phyloP scores from a whole-genome alignment of 306 rosid genomes.

The Rosa rugosa region DNA sequence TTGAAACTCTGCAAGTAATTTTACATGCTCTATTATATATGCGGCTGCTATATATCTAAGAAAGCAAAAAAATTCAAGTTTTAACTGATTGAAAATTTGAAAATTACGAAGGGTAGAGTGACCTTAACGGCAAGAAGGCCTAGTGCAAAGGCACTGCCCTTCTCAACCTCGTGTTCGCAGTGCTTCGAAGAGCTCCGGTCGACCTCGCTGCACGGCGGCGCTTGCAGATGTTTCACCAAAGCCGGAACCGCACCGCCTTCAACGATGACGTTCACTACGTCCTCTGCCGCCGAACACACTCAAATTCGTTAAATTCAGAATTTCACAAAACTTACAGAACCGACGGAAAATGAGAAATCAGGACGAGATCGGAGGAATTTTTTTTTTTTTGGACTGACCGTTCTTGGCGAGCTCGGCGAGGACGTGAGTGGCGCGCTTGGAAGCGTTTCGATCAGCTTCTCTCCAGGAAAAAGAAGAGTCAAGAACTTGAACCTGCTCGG shows the following conservation, averaged over 20 bases:
- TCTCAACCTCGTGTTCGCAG: conserved; percentile 95
- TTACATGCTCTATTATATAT: not conserved
- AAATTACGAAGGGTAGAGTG: conserved; percentile 12
- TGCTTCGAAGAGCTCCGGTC: conserved; percentile 53
- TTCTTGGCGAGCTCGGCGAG: conserved; percentile 97
- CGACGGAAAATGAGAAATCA: conserved; percentile 11
- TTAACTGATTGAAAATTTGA: not conserved
- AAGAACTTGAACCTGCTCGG: conserved; percentile 64
- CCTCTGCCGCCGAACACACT: conserved; percentile 57
- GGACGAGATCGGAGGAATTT: conserved; percentile 39
- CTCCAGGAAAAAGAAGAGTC: conserved; percentile 72
- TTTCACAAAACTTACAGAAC: conserved; percentile 4
- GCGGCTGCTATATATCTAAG: not conserved
- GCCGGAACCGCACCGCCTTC: conserved; percentile 96
- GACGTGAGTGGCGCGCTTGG: conserved; percentile 94
- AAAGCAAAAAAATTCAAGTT: not conserved
- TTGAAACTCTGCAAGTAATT: not conserved
- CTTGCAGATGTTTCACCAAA: conserved; percentile 79
- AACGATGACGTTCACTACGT: conserved; percentile 89
- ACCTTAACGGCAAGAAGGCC: conserved; percentile 99
- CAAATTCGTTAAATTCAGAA: conserved; percentile 2
- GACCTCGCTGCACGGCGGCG: conserved; percentile 54
- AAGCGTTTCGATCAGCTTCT: conserved; percentile 81
- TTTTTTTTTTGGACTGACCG: conserved; percentile 39
- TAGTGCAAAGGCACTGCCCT: conserved; percentile 92